Conservation (phyloP, 208 protist genomes). For the Leishmania guyanensis region DNA sequence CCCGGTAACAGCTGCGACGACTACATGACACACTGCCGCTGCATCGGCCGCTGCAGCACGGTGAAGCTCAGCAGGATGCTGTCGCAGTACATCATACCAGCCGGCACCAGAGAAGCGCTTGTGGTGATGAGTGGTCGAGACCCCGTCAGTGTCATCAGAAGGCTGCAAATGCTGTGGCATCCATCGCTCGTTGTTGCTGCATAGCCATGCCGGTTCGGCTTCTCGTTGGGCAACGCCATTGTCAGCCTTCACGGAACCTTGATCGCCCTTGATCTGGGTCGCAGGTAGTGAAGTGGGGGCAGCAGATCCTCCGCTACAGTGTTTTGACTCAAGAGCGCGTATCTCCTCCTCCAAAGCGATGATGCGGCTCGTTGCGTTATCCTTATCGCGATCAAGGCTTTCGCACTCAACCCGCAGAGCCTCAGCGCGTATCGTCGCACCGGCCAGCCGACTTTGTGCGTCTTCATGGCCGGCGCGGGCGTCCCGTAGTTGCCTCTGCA, state of each 20-base stretch:
- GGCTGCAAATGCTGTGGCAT: background rate
- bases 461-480: conserved; percentile 13
- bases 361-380: background rate
- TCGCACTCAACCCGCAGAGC: conserved; percentile 19
- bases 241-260: background rate
- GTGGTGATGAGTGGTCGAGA: conserved; percentile 1
- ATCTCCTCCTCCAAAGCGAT: background rate
- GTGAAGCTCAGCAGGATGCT: conserved; percentile 9
- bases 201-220: background rate
- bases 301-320: background rate
- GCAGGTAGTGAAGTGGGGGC: background rate
- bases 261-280: background rate
- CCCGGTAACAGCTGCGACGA: background rate
- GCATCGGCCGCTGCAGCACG: conserved; percentile 4
- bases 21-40: background rate
- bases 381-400: conserved; percentile 1
- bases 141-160: background rate
- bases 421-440: conserved; percentile 16
- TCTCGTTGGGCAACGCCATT: background rate
- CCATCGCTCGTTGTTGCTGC: conserved; percentile 1
- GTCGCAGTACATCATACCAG: background rate
- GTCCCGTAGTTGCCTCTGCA: conserved; percentile 20
- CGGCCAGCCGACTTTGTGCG: background rate
- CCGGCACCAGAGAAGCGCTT: conserved; percentile 2
- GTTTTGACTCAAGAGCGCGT: background rate